Conservation (phyloP, 2,329 filamentous ascomycete species). For the Diaporthe helianthi region DNA sequence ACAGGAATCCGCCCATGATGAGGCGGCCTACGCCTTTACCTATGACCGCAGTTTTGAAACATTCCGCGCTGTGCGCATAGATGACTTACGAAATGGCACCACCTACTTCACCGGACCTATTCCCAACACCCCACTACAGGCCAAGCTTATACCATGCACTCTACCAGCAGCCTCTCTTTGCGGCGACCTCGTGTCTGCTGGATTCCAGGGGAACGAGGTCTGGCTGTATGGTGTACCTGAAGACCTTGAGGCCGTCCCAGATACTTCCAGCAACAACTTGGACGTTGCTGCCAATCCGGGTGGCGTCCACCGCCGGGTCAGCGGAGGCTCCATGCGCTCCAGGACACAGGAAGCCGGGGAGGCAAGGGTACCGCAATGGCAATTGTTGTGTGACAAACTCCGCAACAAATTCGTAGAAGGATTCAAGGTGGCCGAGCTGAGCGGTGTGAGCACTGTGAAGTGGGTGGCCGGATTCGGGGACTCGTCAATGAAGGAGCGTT, state of each 20-base stretch:
- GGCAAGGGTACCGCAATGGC: slow-evolving; percentile 67
- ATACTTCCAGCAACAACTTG: slow-evolving; percentile 38
- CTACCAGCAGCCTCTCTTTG: slow-evolving; percentile 72
- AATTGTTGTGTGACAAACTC: slow-evolving; percentile 70
- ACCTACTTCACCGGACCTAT: slow-evolving; percentile 80
- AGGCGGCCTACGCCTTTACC: slow-evolving; percentile 78
- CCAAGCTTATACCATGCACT: slow-evolving; percentile 71
- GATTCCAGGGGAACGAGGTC: slow-evolving; percentile 74
- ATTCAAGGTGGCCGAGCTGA: slow-evolving; percentile 67
- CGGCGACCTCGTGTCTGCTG: slow-evolving; percentile 76
- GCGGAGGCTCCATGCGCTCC: slow-evolving; percentile 50
- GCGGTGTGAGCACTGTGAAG: slow-evolving; percentile 71
- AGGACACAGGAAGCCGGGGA: slow-evolving; percentile 46
- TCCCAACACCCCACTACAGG: slow-evolving; percentile 56
- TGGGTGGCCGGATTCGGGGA: slow-evolving; percentile 69
- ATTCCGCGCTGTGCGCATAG: slow-evolving; percentile 78
- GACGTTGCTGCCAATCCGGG: slow-evolving; percentile 37
- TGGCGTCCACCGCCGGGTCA: slow-evolving; percentile 48
- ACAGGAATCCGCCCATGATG: slow-evolving; percentile 65
- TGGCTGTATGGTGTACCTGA: slow-evolving; percentile 83
- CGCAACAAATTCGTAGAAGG: slow-evolving; percentile 77
- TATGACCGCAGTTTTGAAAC: slow-evolving; percentile 80
- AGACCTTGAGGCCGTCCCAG: slow-evolving; percentile 69
- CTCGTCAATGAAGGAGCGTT: slow-evolving; percentile 58
- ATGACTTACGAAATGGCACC: slow-evolving; percentile 76